Percentiles rank a stretch among this genome's conserved stretches.
Conservation (phyloP, 1,284 basidiomycete species). For the Puccinia hordei region DNA sequence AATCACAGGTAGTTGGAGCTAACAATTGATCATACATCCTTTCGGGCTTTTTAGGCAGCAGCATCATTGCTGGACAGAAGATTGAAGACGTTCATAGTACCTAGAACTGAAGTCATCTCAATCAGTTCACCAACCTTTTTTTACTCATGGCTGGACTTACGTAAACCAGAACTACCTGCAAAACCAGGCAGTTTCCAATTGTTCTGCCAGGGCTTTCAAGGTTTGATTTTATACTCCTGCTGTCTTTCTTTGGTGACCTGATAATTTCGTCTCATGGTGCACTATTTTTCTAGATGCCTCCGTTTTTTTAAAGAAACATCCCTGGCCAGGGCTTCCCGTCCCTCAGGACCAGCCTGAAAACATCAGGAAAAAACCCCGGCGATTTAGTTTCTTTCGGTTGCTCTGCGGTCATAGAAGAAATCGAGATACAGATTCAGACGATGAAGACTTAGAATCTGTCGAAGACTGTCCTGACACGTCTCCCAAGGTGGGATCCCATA, state of each 20-base stretch:
- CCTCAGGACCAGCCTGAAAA: constrained; percentile 73
- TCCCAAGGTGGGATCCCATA: constrained; percentile 55
- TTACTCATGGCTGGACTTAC: constrained; percentile 83
- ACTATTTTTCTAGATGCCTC: constrained; percentile 69
- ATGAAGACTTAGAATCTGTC: constrained; percentile 54
- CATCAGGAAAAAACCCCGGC: not conserved
- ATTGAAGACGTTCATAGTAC: constrained; percentile 76
- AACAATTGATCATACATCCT: not conserved
- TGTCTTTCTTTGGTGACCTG: not conserved
- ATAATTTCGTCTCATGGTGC: not conserved
- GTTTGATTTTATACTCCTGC: constrained; percentile 59
- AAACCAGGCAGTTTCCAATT: constrained; percentile 89
- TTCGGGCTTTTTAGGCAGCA: constrained; percentile 67
- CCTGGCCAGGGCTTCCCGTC: constrained; percentile 81
- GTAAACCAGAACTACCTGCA: constrained; percentile 71
- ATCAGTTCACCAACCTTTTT: constrained; percentile 82
- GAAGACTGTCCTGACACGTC: not conserved
- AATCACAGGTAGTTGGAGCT: not conserved
- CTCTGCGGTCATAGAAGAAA: constrained; percentile 77
- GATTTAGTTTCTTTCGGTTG: constrained; percentile 58
- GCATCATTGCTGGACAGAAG: constrained; percentile 80
- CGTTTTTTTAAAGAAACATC: constrained; percentile 78
- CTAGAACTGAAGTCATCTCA: constrained; percentile 78
- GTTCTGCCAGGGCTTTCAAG: constrained; percentile 80
- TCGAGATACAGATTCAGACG: constrained; percentile 68